Evolutionary conservation across 352 stramenopile species (phyloP), one percentile per base, ranked within the genome.

Genomic region (Globisporangium cystogenes): DNA sequence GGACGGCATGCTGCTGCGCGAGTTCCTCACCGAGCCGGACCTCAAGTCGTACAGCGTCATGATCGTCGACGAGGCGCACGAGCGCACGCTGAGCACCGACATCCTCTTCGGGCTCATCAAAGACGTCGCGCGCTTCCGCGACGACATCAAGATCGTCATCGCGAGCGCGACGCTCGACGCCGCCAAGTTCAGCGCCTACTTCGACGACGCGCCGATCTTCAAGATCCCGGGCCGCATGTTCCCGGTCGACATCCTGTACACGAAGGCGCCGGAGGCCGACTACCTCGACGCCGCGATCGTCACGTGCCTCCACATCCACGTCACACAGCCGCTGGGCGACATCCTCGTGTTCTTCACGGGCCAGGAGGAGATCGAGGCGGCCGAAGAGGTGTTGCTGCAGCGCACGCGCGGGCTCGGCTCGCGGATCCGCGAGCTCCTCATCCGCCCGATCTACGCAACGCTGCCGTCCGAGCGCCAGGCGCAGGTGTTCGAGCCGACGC

Each of bases 311-410:
- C 97, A 99, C 68, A 99, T 99, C 55, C 98, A 99, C 67, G 96
- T 99, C 51, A 98, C 93, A 16, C 96, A 99, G 68, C 95, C 95
- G 12, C 57, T 88, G 7, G 98, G 98, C 26, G 98, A 99, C 69
- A 98, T 99, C 54, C 80, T 99, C 23, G 90, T 99, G 8, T 99
- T 99, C 65, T 80, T 99, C 10, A 99, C 97, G 5, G 98, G 98
- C 16, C 98, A 99, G 74, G 96, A 99, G 65, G 98, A 99, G 76
- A 99, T 99, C 63, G 98, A 99, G 72, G 90, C 93, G 6, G 96
- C 95, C 0, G 86, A 95, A 62, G 96, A 99, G 68, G 97, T 97
- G 42, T 67, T 99, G 18, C 73, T 93, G 5, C 78, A 98, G 55
- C 83, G 97, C 27, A 98, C 93, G 16, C 68, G 85, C 0, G 87